Base-by-base conservation (phyloP, 306 rosid species). In the Senna tora region DNA sequence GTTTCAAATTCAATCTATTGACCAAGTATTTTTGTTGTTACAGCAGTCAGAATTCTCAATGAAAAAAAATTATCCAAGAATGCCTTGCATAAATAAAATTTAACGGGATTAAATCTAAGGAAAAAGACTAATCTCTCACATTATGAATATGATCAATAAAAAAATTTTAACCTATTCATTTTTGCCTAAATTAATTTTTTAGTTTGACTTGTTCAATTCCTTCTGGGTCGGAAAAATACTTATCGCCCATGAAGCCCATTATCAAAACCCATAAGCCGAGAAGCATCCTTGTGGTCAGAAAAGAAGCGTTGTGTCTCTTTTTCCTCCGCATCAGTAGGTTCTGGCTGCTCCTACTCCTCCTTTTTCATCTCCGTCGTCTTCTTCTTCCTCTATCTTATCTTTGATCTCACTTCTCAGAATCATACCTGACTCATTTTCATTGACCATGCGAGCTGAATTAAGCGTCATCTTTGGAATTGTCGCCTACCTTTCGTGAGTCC, bases 401-500 rank as follows among this genome's bases (percentile, higher is more conserved):
- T 78, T 65, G 77, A 80, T 84, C 85, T 46, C n/a, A n/a, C n/a
- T n/a, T n/a, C n/a, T n/a, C 63, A 21, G 36, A 20, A 21, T 36
- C 39, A 36, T 1, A 25, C 30, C 67, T 43, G 43, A 67, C 52
- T 63, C 54, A 43, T 45, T 77, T 61, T 62, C 30, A 33, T 38
- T 16, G 32, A 38, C 50, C 30, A 2, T 10, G 10, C 38, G 32
- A 20, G 33, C 32, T 43, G 57, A 51, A 58, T 57, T 39, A 36
- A 25, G 22, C 50, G 19, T 28, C 28, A 20, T 53, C 60, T 53
- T 33, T 28, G 16, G 9, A 39, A 7, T 60, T 38, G 7, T 33
- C 65, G 50, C 84, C 57, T 64, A 74, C 74, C 20, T 38, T 81
- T 72, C 58, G 88, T 84, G 38, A 81, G 84, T 75, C 62, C 39